Evolutionary conservation across 2,329 filamentous ascomycete species (phyloP).

Genomic region (Tolypocladium inflatum): DNA sequence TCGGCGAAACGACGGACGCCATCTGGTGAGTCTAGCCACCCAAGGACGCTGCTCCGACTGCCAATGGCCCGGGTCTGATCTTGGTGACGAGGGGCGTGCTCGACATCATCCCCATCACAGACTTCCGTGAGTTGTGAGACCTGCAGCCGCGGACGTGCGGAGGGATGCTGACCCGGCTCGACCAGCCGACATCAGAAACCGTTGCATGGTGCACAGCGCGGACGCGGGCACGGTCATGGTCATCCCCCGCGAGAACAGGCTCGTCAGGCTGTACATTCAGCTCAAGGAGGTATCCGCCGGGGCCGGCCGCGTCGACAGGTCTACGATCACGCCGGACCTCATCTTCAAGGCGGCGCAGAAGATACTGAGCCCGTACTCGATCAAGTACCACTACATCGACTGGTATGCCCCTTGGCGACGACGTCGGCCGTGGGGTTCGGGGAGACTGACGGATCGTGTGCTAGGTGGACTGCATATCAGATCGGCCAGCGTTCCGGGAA

Average conservation of each 20-base stretch:
- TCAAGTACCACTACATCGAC: constrained; percentile 54
- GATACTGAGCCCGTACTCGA: constrained; percentile 57
- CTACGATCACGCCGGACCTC: constrained; percentile 51
- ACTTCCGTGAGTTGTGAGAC: constrained; percentile 35
- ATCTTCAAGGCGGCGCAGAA: constrained; percentile 54
- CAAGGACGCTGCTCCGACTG: neutral
- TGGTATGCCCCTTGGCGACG: constrained; percentile 36
- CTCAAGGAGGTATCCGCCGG: constrained; percentile 37
- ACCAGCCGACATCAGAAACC: constrained; percentile 41
- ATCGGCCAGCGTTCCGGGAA: constrained; percentile 57
- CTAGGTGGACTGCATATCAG: constrained; percentile 32
- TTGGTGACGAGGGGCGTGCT: constrained; percentile 27
- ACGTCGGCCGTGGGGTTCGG: neutral
- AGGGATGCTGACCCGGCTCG: neutral
- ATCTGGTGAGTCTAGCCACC: constrained; percentile 26
- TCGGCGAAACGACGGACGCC: constrained; percentile 44
- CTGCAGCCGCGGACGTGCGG: neutral
- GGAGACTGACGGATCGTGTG: neutral
- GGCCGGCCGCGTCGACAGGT: constrained; percentile 42
- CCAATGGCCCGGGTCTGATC: neutral
- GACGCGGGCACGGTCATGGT: constrained; percentile 51
- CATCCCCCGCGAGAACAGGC: constrained; percentile 52
- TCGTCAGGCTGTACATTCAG: constrained; percentile 58
- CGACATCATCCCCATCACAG: constrained; percentile 29
- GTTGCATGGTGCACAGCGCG: constrained; percentile 48